Conservation (phyloP, 148 eudicot genomes). For the Silene conica region DNA sequence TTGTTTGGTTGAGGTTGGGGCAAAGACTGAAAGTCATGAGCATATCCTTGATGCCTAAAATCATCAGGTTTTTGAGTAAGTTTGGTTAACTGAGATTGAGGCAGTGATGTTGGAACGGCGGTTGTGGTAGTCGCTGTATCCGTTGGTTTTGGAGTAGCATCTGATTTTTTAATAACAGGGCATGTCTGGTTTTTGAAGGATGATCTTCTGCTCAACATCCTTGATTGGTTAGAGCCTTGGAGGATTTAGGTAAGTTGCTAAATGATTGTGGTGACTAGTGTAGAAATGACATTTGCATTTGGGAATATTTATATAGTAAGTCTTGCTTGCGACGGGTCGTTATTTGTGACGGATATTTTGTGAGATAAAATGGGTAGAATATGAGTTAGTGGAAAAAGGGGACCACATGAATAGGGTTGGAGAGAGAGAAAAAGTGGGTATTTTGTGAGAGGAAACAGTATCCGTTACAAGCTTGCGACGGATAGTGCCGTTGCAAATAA, state of each 20-base stretch:
- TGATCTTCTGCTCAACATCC: slow-evolving; percentile 24
- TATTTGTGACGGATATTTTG: too few species aligned
- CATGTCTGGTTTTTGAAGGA: slow-evolving; percentile 19
- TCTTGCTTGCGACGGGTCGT: too few species aligned
- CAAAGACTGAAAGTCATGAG: neutral
- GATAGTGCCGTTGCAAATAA: too few species aligned
- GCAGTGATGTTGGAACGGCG: neutral
- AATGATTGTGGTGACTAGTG: neutral
- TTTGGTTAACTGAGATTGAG: slow-evolving; percentile 3
- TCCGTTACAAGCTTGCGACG: too few species aligned
- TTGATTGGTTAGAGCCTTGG: neutral
- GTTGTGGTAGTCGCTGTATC: slow-evolving; percentile 6
- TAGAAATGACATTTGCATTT: slow-evolving; percentile 9
- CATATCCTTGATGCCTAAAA: neutral
- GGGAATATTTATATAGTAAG: slow-evolving; percentile 30
- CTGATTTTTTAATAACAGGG: slow-evolving; percentile 14
- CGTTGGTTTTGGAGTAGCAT: slow-evolving; percentile 15
- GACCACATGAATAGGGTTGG: too few species aligned
- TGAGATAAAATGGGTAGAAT: too few species aligned
- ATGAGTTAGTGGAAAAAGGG: too few species aligned
- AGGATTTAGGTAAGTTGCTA: slow-evolving; percentile 2
- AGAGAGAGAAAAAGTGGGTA: too few species aligned
- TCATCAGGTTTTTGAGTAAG: neutral
- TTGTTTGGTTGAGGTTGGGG: neutral
- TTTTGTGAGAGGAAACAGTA: too few species aligned